Evolutionary conservation across 2,329 filamentous ascomycete species (phyloP).

Genomic region (Curvularia sp.): DNA sequence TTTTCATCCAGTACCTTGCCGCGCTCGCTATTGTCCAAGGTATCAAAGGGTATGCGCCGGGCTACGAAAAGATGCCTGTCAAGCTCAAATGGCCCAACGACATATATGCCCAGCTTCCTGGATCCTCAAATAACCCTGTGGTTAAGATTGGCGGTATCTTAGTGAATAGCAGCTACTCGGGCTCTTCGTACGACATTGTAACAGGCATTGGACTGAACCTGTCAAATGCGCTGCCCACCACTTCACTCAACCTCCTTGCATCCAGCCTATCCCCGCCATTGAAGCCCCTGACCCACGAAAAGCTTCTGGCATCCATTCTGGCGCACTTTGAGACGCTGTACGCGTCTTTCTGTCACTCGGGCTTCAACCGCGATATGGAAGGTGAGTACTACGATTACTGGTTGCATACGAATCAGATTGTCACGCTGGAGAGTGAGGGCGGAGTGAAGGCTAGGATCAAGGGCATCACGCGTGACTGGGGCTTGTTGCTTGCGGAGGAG

Average conservation of each 20-base stretch:
- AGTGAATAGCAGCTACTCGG: constrained; percentile 83
- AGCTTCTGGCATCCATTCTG: constrained; percentile 80
- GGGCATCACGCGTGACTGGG: constrained; percentile 92
- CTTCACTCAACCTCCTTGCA: constrained; percentile 79
- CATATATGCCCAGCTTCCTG: constrained; percentile 64
- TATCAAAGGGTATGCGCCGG: constrained; percentile 77
- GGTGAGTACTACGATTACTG: constrained; percentile 70
- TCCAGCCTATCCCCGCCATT: constrained; percentile 45
- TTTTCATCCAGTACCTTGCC: constrained; percentile 93
- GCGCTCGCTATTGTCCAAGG: constrained; percentile 87
- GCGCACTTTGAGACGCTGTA: constrained; percentile 81
- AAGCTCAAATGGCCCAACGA: constrained; percentile 99
- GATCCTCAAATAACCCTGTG: constrained; percentile 63
- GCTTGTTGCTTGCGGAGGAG: constrained; percentile 84
- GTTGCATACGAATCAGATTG: constrained; percentile 74
- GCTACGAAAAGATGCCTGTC: constrained; percentile 77
- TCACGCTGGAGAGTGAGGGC: constrained; percentile 80
- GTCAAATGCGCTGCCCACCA: constrained; percentile 83
- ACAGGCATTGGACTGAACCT: constrained; percentile 85
- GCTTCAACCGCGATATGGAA: constrained; percentile 78
- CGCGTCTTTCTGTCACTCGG: constrained; percentile 72
- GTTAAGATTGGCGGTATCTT: constrained; percentile 94
- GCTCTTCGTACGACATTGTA: constrained; percentile 81
- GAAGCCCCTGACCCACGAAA: constrained; percentile 73
- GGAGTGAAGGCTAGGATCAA: constrained; percentile 77